phyloP scores from a whole-genome alignment of 2,329 filamentous ascomycete genomes.

The Scleromitrula shiraiana region DNA sequence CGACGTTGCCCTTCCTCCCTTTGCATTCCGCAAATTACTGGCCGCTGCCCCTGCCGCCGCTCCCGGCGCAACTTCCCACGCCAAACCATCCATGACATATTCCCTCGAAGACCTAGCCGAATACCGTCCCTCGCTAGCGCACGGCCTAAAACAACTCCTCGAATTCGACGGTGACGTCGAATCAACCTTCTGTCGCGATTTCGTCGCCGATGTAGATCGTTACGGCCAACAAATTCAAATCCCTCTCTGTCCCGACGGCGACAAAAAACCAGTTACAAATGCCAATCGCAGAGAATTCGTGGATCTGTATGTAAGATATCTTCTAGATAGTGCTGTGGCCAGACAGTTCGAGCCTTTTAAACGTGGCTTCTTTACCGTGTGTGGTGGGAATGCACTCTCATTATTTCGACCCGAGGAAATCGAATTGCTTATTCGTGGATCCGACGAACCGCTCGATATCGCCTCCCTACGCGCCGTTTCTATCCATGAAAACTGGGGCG shows the following conservation, averaged over 20 bases:
- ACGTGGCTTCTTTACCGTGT: conserved; percentile 86
- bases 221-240: conserved; percentile 62
- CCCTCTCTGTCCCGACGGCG: conserved; percentile 67
- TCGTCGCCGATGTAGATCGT: conserved; percentile 66
- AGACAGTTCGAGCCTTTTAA: conserved; percentile 92
- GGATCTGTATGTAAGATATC: conserved; percentile 70
- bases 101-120: conserved; percentile 77
- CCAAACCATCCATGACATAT: conserved; percentile 58
- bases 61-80: conserved; percentile 46
- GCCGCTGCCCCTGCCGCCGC: conserved; percentile 61
- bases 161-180: conserved; percentile 82
- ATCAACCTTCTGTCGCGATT: conserved; percentile 71
- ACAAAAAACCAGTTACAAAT: conserved; percentile 71
- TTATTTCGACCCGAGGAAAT: conserved; percentile 89
- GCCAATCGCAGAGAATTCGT: conserved; percentile 79
- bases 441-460: conserved; percentile 76
- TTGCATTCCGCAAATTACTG: conserved; percentile 81
- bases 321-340: conserved; percentile 69
- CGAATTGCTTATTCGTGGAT: conserved; percentile 76
- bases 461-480: conserved; percentile 67
- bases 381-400: conserved; percentile 77
- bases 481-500: conserved; percentile 78
- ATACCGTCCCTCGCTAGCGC: conserved; percentile 67
- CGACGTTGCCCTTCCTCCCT: conserved; percentile 79
- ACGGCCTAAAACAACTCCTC: conserved; percentile 66